Evolutionary conservation across 78 protist species (phyloP).

Genomic region (Dictyostelium discoideum): dicty_2.7 NC_007089.4:1539501-1540000

Average conservation of each 20-base stretch:
- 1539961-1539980: constrained; percentile 43
- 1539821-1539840: constrained; percentile 19
- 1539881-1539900: constrained; percentile 45
- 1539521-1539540: constrained; percentile 1
- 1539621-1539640: background rate
- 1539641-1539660: background rate
- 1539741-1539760: constrained; percentile 48
- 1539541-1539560: background rate
- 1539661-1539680: too few species aligned
- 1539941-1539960: constrained; percentile 21
- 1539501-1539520: background rate
- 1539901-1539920: constrained; percentile 70
- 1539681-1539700: too few species aligned
- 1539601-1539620: background rate
- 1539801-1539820: constrained; percentile 47
- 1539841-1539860: background rate
- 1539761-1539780: constrained; percentile 32
- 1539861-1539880: background rate
- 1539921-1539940: constrained; percentile 45
- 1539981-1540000: constrained; percentile 66
- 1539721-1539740: background rate
- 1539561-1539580: constrained; percentile 45
- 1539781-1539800: constrained; percentile 25
- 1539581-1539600: constrained; percentile 22
- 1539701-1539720: too few species aligned